Evolutionary conservation across 768 basidiomycete species (phyloP), one percentile per base, ranked within the genome.

Genomic region (Mycena crocata): DNA sequence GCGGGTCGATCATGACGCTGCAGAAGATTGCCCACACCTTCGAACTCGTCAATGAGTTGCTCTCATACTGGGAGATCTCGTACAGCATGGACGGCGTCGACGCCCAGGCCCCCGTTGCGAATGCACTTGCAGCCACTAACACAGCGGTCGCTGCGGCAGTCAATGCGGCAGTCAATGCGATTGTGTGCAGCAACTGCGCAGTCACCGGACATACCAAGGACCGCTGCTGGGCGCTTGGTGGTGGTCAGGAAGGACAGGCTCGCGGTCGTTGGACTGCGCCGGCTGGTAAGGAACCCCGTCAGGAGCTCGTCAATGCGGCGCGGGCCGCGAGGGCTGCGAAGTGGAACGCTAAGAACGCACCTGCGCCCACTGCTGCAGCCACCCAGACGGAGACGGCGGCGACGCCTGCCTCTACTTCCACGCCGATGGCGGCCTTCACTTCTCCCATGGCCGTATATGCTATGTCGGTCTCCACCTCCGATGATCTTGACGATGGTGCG

Each of bases 301-400:
- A 45, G 57, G 44, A 58, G 6, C 31, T 58, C 15, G 39, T 58
- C 14, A 45, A 58, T 8, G 45, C 44, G 17, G 57, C 57, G 31
- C 45, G 28, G 57, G 42, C 57, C 13, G 44, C 57, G 9, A 45
- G 57, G 15, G 31, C 44, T 3, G 57, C 57, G 2, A 58, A 37
- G 21, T 58, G 44, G 57, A 42, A 46, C 15, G 57, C 57, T 2
- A 58, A 46, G 31, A 58, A 45, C 32, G 19, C 44, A 21, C 21
- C 57, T 6, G 57, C 45, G 2, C 34, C 58, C 10, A 31, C 35
- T 7, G 48, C 48, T n/a, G 58, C 48, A 5, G 58, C 58, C 8
- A 21, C 58, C 1, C 45, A 48, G 17, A 23, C 34, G 5, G 26
- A 4, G 12, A 30, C 31, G 4, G 2, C 56, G 6, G 44, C 57